Conservation (phyloP, 164 flowering plant species). For the Hamamelis virginiana region DNA sequence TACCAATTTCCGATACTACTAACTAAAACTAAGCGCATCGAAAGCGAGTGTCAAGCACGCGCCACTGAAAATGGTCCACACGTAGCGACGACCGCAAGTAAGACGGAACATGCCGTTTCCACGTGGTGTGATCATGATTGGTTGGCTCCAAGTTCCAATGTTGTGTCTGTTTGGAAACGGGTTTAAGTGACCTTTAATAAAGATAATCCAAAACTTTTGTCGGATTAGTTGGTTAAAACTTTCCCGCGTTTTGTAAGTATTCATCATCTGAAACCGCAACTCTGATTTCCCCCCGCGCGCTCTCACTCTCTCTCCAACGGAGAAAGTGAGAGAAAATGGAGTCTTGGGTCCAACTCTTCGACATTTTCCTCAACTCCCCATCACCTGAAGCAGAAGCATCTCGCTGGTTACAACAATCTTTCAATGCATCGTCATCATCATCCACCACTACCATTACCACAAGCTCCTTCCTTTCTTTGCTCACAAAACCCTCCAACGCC, state of each 20-base stretch:
- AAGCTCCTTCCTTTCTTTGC: conserved; percentile 56
- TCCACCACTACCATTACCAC: conserved; percentile 35
- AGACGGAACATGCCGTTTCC: too few species aligned
- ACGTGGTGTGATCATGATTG: too few species aligned
- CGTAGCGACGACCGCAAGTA: too few species aligned
- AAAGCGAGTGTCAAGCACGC: too few species aligned
- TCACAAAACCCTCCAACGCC: conserved; percentile 39
- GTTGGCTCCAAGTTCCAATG: too few species aligned
- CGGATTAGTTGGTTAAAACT: not conserved
- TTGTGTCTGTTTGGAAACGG: not conserved
- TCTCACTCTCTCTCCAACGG: not conserved
- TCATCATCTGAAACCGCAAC: too few species aligned
- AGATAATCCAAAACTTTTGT: not conserved
- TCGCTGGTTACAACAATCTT: conserved; percentile 54
- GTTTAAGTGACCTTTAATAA: not conserved
- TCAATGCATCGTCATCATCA: conserved; percentile 32
- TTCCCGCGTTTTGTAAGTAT: not conserved
- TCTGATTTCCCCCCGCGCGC: too few species aligned
- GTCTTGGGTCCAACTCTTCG: conserved; percentile 61
- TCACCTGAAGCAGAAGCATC: conserved; percentile 69
- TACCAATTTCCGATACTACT: too few species aligned
- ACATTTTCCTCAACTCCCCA: conserved; percentile 64
- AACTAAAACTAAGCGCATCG: too few species aligned
- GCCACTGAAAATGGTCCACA: too few species aligned
- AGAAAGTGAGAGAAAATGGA: conserved; percentile 41